Base-by-base conservation (phyloP, 257 asterid species). In the Nicotiana knightiana region DNA sequence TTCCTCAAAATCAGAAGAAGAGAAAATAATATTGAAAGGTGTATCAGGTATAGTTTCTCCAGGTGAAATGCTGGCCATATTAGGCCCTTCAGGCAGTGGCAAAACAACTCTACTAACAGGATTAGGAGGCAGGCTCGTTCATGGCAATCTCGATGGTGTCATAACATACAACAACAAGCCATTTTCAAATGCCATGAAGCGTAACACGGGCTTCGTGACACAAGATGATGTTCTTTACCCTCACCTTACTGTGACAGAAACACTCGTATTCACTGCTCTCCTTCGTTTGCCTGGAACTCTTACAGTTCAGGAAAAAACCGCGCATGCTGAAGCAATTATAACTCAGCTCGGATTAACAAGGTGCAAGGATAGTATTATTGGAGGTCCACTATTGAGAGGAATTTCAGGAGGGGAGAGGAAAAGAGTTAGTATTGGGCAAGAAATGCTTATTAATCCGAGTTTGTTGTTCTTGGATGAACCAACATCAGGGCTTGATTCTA, bases 41-140 rank as follows among this genome's bases (percentile, higher is more conserved):
- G 64, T 92, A 24, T 64, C 97, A 0, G 98, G 99, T 30, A 51
- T 81, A 3, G 97, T 90, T 3, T 76, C 10, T 3, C 96, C 97
- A 0, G 98, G 98, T 0, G 97, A 92, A 77, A 87, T 95, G 80
- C 82, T 95, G 32, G 97, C 99, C 11, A 90, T 95, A 94, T 87
- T 95, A 35, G 99, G 97, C 9, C 99, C 98, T 6, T 95, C 99
- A 0, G 99, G 99, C 79, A 89, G 97, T 82, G 99, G 99, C 77
- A 93, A 92, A 82, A 91, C 99, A 1, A 95, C 99, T 18, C 87
- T 93, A 3, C 81, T 93, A 24, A 95, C 97, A 1, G 97, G 95
- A 0, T 83, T 95, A 0, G 97, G 97, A 0, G 97, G 97, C 79
- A 92, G 97, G 0, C 85, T 91, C 33, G 39, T 73, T 48, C 67